These are phyloP conservation scores for Hygrophila difformis DNA, from an alignment of 257 asterid genomes.

Conservation along the genomic window DNA sequence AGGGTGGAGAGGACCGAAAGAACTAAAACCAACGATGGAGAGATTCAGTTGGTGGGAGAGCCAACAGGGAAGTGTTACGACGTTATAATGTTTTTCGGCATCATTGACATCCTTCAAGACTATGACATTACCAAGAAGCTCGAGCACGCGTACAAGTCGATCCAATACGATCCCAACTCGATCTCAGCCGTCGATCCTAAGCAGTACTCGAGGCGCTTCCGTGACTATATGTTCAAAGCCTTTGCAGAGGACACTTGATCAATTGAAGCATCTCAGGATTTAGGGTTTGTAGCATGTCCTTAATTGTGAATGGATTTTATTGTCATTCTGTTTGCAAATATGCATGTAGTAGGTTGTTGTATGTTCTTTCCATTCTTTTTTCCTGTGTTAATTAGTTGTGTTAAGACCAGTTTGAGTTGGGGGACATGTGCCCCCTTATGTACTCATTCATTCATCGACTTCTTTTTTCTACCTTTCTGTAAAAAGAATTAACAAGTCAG, in stretches of 20 bases:
- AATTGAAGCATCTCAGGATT: background rate
- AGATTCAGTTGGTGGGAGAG: constrained; percentile 69
- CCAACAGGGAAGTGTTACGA: constrained; percentile 88
- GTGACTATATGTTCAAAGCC: constrained; percentile 76
- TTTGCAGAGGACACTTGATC: constrained; percentile 81
- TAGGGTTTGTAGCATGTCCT: background rate
- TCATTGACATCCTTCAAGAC: constrained; percentile 95
- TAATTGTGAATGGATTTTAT: no score
- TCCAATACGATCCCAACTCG: constrained; percentile 84
- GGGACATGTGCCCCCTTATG: no score
- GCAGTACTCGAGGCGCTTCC: constrained; percentile 78
- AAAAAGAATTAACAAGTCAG: no score
- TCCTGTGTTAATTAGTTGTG: no score
- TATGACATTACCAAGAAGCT: constrained; percentile 91
- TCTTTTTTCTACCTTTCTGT: no score
- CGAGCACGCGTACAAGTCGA: constrained; percentile 91
- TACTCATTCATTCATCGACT: no score
- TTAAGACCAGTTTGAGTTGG: no score
- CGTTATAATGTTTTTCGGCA: constrained; percentile 73
- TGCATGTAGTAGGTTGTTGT: no score
- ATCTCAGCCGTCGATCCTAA: constrained; percentile 95
- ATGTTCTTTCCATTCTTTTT: no score
- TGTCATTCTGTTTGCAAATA: no score
- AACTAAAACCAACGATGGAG: constrained; percentile 39
- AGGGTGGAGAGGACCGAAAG: constrained; percentile 79